A percentile compares a stretch with the other conserved stretches of the same genome.
These are phyloP conservation scores for Didymella segeticola DNA, from an alignment of 2,329 filamentous ascomycete species.

Conservation along the genomic window DNA sequence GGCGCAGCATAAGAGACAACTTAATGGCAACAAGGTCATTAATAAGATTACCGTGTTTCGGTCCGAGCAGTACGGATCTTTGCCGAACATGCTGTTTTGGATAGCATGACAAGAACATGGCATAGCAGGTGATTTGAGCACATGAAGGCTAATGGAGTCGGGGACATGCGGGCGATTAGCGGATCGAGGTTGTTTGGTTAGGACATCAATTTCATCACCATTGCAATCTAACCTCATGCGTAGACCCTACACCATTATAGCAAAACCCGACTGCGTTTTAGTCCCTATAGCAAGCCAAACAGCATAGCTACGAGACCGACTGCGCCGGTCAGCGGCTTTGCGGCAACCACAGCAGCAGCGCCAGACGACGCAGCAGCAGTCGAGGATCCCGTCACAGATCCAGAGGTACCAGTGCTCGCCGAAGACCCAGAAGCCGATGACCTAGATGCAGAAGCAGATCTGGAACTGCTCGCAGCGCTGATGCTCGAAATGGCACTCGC, in stretches of 20 bases:
- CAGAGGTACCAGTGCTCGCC: not conserved
- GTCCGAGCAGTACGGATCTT: not conserved
- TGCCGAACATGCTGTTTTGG: constrained; percentile 2
- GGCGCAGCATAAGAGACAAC: constrained; percentile 19
- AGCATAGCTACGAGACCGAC: constrained; percentile 14
- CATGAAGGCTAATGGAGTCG: not conserved
- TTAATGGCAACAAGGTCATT: constrained; percentile 10
- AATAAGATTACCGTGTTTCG: constrained; percentile 16
- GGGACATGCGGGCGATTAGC: not conserved
- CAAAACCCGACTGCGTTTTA: not conserved
- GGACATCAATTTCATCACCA: not conserved
- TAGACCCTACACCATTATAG: not conserved
- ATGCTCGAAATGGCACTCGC: not conserved
- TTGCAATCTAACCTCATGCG: not conserved
- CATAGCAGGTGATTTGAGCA: not conserved
- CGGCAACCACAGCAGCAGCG: constrained; percentile 8
- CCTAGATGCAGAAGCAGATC: constrained; percentile 1
- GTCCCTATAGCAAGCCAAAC: constrained; percentile 2
- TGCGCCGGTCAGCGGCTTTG: constrained; percentile 8
- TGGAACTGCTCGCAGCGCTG: constrained; percentile 3
- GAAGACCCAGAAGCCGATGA: constrained; percentile 4
- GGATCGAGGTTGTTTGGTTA: not conserved
- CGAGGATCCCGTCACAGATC: constrained; percentile 10
- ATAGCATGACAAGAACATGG: not conserved
- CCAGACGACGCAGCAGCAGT: constrained; percentile 7